phyloP scores from a whole-genome alignment of 2,329 filamentous ascomycete species.

The Penicillium sumatraense region DNA sequence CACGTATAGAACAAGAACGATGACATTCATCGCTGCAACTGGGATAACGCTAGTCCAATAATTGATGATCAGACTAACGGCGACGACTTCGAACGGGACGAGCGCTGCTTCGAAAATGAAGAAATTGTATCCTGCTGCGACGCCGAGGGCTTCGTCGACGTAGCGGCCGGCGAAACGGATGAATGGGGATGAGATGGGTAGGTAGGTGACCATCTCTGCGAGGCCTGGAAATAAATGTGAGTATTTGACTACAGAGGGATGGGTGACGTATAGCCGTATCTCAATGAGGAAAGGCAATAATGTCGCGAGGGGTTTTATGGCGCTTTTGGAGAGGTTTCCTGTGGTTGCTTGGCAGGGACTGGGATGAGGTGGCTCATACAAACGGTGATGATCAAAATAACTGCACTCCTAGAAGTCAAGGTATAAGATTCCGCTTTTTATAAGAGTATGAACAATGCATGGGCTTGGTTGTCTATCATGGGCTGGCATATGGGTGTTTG shows the following conservation, averaged over 20 bases:
- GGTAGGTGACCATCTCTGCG: slow-evolving; percentile 57
- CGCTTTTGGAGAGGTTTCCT: slow-evolving; percentile 10
- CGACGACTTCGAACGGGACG: slow-evolving; percentile 58
- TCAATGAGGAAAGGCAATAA: no score
- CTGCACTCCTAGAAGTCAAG: slow-evolving; percentile 44
- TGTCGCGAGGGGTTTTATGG: not conserved
- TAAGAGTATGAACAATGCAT: no score
- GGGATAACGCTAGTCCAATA: slow-evolving; percentile 56
- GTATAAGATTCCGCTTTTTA: slow-evolving; percentile 35
- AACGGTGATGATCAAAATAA: slow-evolving; percentile 52
- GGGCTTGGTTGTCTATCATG: no score
- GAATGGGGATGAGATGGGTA: slow-evolving; percentile 53
- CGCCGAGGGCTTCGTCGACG: slow-evolving; percentile 55
- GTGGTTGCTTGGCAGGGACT: slow-evolving; percentile 6
- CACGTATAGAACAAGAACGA: slow-evolving; percentile 51
- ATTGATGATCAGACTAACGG: slow-evolving; percentile 54
- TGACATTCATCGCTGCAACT: slow-evolving; percentile 51
- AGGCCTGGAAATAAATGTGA: slow-evolving; percentile 37
- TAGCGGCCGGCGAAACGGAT: slow-evolving; percentile 53
- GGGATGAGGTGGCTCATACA: slow-evolving; percentile 37
- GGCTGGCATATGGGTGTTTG: not conserved
- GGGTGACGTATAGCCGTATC: no score
- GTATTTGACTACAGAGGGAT: slow-evolving; percentile 1
- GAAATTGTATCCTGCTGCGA: slow-evolving; percentile 56
- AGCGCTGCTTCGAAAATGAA: slow-evolving; percentile 57